Evolutionary conservation across 768 basidiomycete species (phyloP).

Genomic region (Xerocomus potaroensis): DNA sequence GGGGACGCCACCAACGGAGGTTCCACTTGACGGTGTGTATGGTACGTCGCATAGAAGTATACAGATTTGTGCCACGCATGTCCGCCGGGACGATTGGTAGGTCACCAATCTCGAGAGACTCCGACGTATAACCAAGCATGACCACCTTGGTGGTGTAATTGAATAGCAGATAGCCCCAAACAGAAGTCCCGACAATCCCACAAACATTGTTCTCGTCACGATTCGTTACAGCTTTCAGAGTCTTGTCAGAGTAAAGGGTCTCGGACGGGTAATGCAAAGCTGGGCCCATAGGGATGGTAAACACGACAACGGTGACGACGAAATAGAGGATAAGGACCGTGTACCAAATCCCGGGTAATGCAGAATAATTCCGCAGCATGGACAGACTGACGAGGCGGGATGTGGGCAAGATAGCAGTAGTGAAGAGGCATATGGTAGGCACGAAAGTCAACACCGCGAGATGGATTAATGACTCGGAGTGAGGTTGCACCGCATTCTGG

Average conservation of each 20-base stretch:
- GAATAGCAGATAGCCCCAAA: constrained; percentile 58
- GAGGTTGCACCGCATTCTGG: constrained; percentile 36
- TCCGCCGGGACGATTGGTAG: constrained; percentile 73
- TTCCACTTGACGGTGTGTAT: constrained; percentile 48
- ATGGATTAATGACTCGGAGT: constrained; percentile 55
- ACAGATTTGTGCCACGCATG: constrained; percentile 67
- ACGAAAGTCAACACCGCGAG: constrained; percentile 52
- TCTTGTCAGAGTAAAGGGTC: constrained; percentile 71
- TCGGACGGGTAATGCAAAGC: constrained; percentile 69
- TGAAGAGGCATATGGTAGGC: constrained; percentile 41
- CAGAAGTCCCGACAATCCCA: constrained; percentile 47
- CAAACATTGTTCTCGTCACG: constrained; percentile 72
- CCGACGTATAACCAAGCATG: constrained; percentile 70
- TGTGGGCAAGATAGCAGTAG: constrained; percentile 55
- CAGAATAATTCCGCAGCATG: constrained; percentile 19
- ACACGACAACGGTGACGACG: constrained; percentile 38
- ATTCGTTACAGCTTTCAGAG: constrained; percentile 54
- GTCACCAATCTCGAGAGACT: constrained; percentile 81
- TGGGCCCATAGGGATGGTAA: constrained; percentile 67
- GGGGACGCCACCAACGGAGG: constrained; percentile 55
- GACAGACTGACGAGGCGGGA: constrained; percentile 33
- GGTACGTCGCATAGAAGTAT: constrained; percentile 57
- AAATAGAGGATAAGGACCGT: constrained; percentile 47
- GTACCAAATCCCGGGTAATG: constrained; percentile 46
- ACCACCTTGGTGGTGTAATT: constrained; percentile 86